Conservation (phyloP, 2,329 filamentous ascomycete genomes). For the Dryadomyces quercivorus region DNA sequence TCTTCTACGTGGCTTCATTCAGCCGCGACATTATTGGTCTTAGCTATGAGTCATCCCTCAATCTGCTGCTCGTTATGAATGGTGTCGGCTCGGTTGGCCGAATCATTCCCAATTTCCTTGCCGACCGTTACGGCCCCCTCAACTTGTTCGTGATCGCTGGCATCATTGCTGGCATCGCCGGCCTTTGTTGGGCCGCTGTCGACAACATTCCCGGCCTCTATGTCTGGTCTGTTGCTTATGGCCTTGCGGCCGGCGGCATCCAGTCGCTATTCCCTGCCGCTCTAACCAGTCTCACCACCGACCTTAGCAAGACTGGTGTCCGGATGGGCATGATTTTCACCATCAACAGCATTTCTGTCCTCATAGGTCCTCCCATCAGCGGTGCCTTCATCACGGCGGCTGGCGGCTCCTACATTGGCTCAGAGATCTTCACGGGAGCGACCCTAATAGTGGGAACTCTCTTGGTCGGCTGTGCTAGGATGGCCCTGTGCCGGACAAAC, state of each 20-base stretch:
- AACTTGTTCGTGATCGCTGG: conserved; percentile 44
- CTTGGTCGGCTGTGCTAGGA: conserved; percentile 26
- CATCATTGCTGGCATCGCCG: conserved; percentile 26
- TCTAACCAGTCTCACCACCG: conserved; percentile 39
- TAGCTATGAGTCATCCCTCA: conserved; percentile 37
- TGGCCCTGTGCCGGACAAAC: conserved; percentile 24
- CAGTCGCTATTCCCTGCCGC: conserved; percentile 56
- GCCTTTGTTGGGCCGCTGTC: conserved; percentile 49
- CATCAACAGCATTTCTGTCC: conserved; percentile 38
- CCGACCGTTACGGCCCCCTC: conserved; percentile 45
- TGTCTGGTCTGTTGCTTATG: conserved; percentile 50
- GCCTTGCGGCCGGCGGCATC: conserved; percentile 49
- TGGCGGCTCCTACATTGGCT: conserved; percentile 30
- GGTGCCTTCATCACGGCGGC: conserved; percentile 33
- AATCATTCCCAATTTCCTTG: conserved; percentile 43
- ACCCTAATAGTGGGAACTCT: conserved; percentile 28
- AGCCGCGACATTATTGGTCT: conserved; percentile 29
- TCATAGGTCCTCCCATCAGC: conserved; percentile 39
- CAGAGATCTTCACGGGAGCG: conserved; percentile 35
- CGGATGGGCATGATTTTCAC: conserved; percentile 48
- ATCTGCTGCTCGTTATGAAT: conserved; percentile 54
- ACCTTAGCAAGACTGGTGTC: conserved; percentile 38
- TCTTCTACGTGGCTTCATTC: conserved; percentile 45
- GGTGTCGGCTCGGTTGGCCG: conserved; percentile 47
- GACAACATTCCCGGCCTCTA: conserved; percentile 38